Base-by-base conservation (phyloP, 1,284 basidiomycete species). In the Pseudozyma thailandica region DNA sequence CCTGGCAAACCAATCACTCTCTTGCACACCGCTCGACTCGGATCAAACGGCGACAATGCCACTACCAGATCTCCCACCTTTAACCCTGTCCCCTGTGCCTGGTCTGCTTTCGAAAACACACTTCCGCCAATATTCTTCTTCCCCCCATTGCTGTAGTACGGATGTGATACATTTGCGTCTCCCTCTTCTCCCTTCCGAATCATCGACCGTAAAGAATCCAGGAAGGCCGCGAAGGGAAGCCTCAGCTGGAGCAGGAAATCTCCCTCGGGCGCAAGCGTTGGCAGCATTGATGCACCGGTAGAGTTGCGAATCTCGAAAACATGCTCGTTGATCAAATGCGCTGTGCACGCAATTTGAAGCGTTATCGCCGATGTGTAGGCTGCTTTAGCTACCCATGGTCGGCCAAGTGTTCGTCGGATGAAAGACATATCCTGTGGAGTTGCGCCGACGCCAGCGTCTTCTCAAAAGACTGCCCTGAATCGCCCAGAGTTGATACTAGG, bases 1-100 rank as follows among this genome's bases (percentile, higher is more conserved):
- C 95, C 95, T 20, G 92, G 90, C 18, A 98, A 84, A 0, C 93
- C 95, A 20, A 97, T 86, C 15, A 98, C 86, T 38, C 95, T 89
- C 85, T 98, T 98, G 85, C 93, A 95, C 21, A 97, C 88, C 23
- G 89, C 85, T 43, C 88, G 87, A 0, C 84, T 84, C 0, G 91
- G 91, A 71, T 90, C 87, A 42, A 89, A 83, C 5, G 94, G 94
- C 2, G 91, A 92, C 45, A 86, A 86, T 38, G 91, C 86, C 12
- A 90, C 89, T 56, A 96, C 86, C 46, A 98, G 85, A 78, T 96
- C 93, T 41, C 95, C 95, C 9, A 80, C 37, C 27, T 45, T 58
- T 21, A 82, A 49, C 13, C 76, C 76, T 13, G 65, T 62, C 5
- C 75, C 77, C 42, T 66, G 60, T n/a, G 71, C 61, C 30, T 61